These are phyloP conservation scores for Cercospora sojina DNA, from an alignment of 2,329 filamentous ascomycete species.

Conservation along the genomic window DNA sequence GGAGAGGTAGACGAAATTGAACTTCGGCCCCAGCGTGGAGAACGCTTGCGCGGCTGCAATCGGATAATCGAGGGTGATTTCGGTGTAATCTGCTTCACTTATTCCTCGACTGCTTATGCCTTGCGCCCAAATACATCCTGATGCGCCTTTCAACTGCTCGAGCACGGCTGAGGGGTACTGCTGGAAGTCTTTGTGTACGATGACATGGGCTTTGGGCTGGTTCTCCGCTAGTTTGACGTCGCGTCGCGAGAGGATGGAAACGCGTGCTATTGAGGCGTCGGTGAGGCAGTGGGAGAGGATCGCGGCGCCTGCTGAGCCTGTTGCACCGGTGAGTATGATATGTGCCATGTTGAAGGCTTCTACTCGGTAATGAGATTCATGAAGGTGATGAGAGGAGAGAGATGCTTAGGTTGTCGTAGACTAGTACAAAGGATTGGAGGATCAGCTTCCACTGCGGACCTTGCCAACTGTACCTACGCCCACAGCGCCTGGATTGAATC, in stretches of 20 bases:
- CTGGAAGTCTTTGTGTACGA: conserved; percentile 66
- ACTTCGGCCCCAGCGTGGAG: conserved; percentile 52
- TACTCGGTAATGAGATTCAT: not conserved
- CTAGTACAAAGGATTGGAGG: not conserved
- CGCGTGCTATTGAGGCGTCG: conserved; percentile 55
- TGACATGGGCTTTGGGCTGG: conserved; percentile 63
- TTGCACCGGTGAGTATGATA: conserved; percentile 48
- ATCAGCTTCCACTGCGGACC: not conserved
- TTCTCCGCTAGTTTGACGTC: conserved; percentile 63
- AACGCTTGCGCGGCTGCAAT: conserved; percentile 64
- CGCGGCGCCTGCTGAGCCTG: conserved; percentile 44
- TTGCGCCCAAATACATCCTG: conserved; percentile 71
- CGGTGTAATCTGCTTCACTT: conserved; percentile 51
- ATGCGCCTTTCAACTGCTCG: conserved; percentile 60
- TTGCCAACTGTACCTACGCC: not conserved
- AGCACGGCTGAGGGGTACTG: conserved; percentile 60
- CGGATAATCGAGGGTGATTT: conserved; percentile 67
- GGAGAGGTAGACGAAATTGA: conserved; percentile 72
- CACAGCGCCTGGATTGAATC: too few relatives aligned
- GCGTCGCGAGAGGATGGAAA: conserved; percentile 66
- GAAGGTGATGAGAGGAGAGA: too few relatives aligned
- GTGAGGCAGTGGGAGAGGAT: conserved; percentile 42
- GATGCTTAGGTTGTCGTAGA: too few relatives aligned
- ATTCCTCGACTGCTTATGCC: conserved; percentile 53
- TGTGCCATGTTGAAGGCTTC: conserved; percentile 32